These are phyloP conservation scores for Hemerocallis citrina DNA, from an alignment of 106 monocot genomes.

Conservation along the genomic window DNA sequence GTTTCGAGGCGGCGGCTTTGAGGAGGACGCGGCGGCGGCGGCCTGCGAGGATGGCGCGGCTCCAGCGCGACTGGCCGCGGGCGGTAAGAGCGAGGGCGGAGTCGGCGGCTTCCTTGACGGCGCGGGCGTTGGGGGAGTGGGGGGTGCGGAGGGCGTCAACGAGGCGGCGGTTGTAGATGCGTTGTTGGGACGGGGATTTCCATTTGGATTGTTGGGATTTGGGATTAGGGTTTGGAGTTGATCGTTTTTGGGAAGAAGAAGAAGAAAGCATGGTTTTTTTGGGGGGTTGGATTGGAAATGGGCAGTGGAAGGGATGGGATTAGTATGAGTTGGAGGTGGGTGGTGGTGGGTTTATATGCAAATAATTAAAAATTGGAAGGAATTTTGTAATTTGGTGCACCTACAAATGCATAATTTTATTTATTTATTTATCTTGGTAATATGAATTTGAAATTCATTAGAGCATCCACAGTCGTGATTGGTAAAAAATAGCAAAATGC, in stretches of 20 bases:
- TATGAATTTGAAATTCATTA: too few relatives aligned
- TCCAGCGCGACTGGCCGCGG: conserved; percentile 58
- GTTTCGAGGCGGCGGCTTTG: conserved; percentile 32
- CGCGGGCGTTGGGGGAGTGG: conserved; percentile 6
- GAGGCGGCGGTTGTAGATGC: conserved; percentile 50
- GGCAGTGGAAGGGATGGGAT: not conserved
- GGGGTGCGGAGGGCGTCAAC: conserved; percentile 38
- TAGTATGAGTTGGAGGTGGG: too few relatives aligned
- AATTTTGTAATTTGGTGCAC: too few relatives aligned
- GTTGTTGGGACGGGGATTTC: conserved; percentile 38
- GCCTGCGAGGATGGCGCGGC: conserved; percentile 57
- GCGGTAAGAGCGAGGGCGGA: conserved; percentile 70
- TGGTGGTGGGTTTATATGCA: not conserved
- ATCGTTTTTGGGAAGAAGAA: conserved; percentile 4
- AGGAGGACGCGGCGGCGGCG: conserved; percentile 21
- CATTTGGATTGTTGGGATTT: conserved; percentile 17
- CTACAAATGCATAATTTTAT: too few relatives aligned
- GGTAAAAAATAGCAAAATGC: too few relatives aligned
- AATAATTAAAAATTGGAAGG: too few relatives aligned
- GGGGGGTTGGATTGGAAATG: not conserved
- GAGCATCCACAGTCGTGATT: too few relatives aligned
- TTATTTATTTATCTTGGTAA: too few relatives aligned
- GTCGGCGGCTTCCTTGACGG: conserved; percentile 68
- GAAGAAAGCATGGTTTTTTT: conserved; percentile 4
- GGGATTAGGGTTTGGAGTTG: conserved; percentile 11